Evolutionary conservation across 306 rosid genomes (phyloP), one percentile per base, ranked within the genome.

Genomic region (Glycine soja): DNA sequence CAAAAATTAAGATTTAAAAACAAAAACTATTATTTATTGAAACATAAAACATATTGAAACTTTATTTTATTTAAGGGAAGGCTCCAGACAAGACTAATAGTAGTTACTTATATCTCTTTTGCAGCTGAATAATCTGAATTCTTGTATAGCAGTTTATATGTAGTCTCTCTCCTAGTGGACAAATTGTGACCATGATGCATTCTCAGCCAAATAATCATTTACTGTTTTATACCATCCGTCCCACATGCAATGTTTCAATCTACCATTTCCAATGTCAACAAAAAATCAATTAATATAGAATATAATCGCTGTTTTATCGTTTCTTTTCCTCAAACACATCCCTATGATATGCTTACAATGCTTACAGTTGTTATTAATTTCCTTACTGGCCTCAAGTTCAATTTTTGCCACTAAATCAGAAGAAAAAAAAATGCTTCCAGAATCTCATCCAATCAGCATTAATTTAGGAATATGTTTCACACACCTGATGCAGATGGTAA

Each of bases 231-330:
- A 82, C 64, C 57, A 57, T 64, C 75, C 62, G 43, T 84, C 76
- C 77, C 92, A 92, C 97, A 88, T 90, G 97, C 88, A 84, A 67
- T 84, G 85, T 90, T 80, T 82, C 85, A 74, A 75, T 84, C 67
- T 83, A 51, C 76, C 61, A 7, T 64, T 78, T 63, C 84, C 87
- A 47, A 70, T 73, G 82, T 69, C 85, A 82, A 76, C 40, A 67
- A 67, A 53, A 81, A 76, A 54, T 52, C 38, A 64, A 69, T 67
- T 54, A 50, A 82, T 78, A 65, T 34, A 15, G 38, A 61, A 80
- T 63, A 63, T 58, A 78, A 57, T 78, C 71, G 24, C 75, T 81
- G 50, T 52, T 82, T 73, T 62, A 78, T 62, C 52, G 53, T 85
- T 75, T 82, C 75, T 63, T 53, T 50, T 69, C 48, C 19, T 53